Evolutionary conservation across 106 monocot genomes (phyloP).

Genomic region (Phalaenopsis aphrodite): DNA sequence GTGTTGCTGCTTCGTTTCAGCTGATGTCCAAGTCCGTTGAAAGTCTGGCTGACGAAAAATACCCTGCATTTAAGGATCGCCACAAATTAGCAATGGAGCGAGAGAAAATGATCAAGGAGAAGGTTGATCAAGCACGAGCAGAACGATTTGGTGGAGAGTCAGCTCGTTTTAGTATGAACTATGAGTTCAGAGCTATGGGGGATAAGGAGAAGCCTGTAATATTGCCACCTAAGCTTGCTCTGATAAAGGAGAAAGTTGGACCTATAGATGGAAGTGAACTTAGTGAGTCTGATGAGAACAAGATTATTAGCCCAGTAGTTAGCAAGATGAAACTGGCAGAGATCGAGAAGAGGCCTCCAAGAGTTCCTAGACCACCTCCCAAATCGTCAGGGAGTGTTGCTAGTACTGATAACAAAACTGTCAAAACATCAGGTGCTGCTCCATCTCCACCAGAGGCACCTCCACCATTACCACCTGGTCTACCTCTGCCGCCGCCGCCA

Average conservation of each 20-base stretch:
- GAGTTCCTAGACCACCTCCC: slow-evolving; percentile 76
- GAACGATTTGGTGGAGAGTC: slow-evolving; percentile 44
- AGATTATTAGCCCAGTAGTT: slow-evolving; percentile 29
- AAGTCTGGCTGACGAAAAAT: slow-evolving; percentile 78
- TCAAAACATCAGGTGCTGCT: slow-evolving; percentile 10
- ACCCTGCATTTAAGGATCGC: slow-evolving; percentile 86
- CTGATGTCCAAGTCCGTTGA: slow-evolving; percentile 87
- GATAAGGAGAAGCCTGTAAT: slow-evolving; percentile 17
- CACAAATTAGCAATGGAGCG: slow-evolving; percentile 85
- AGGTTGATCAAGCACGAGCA: slow-evolving; percentile 74
- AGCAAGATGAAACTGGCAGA: slow-evolving; percentile 80
- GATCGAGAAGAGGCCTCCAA: slow-evolving; percentile 78
- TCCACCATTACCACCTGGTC: slow-evolving; percentile 21
- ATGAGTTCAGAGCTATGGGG: slow-evolving; percentile 19
- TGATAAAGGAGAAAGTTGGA: slow-evolving; percentile 58
- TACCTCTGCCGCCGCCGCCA: slow-evolving; percentile 31
- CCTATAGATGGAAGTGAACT: slow-evolving; percentile 17
- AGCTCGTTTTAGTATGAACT: slow-evolving; percentile 5
- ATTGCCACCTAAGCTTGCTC: slow-evolving; percentile 65
- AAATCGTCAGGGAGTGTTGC: slow-evolving; percentile 14
- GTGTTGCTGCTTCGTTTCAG: slow-evolving; percentile 64
- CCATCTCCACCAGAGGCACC: slow-evolving; percentile 36
- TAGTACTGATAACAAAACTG: slow-evolving; percentile 12
- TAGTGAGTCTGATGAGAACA: slow-evolving; percentile 15
- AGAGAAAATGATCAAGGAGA: slow-evolving; percentile 83